Base-by-base conservation (phyloP, 225 moss, liverwort and hornwort species). In the Marchantia paleacea region DNA sequence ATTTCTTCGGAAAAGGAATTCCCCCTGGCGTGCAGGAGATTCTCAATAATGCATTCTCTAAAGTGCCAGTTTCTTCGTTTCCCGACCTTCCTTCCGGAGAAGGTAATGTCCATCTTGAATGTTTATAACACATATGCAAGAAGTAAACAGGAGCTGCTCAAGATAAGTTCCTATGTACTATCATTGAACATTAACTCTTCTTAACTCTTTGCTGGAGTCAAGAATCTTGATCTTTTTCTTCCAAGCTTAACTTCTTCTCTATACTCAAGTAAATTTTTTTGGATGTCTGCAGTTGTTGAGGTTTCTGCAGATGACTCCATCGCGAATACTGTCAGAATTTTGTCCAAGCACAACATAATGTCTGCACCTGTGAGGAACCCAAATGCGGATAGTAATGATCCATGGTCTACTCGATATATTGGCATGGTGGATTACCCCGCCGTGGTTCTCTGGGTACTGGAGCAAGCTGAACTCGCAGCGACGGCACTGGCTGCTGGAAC, bases 381-480 rank as follows among this genome's bases (percentile, higher is more conserved):
- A 51, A 78, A 75, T 54, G 92, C 94, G 50, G 75, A 52, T 10
- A 83, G 77, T 75, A 79, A 80, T 62, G 97, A 92, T 80, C 90
- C 92, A 8, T 97, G 97, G 97, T 88, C 93, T 2, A 79, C 39
- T 31, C 86, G 94, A 39, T 97, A 97, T 63, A 52, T 94, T 49
- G 97, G 97, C 12, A 85, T 94, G 84, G 94, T 97, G 74, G 97
- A 97, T 77, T 97, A 92, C 55, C 91, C 97, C 0, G 91, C 93
- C 14, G 86, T 94, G 15, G 79, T 97, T 61, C 82, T 97, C 73
- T 97, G 97, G 97, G 94, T 97, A 67, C 60, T 97, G 78, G 94
- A 96, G 86, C 92, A 96, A 82, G 94, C 94, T 0, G 96, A 96
- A 83, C 86, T 97, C 78, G 97, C 92, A 71, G 92, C 92, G 3